Evolutionary conservation across 2,329 filamentous ascomycete genomes (phyloP), one percentile per base, ranked within the genome.

Genomic region (Incumbomyces delicatus): DNA sequence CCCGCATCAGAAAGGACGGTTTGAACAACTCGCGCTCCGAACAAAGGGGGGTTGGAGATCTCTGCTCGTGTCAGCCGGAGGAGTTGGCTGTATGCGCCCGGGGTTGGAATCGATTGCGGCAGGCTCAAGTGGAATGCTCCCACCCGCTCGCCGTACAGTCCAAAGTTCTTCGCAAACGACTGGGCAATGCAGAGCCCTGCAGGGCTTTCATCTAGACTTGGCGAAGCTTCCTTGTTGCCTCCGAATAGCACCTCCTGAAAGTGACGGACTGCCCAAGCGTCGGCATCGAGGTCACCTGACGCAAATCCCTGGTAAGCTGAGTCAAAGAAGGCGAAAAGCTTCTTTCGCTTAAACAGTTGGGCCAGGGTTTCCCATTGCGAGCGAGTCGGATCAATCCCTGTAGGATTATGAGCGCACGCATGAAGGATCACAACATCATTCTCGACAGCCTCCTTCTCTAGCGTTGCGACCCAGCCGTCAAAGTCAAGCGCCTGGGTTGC

Each of bases 261-360:
- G 75, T 95, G 85, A 56, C 87, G 84, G 52, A 96, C 81, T 12
- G 90, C 87, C 73, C 82, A 87, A 51, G 86, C 87, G 63, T 98
- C 92, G 50, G 82, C 80, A 58, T 79, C 78, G 31, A 94, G 77
- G 61, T 92, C 83, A 42, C 92, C 92, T 2, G 90, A 94, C 1
- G 90, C 90, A 62, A 96, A 98, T 38, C 92, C 92, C 69, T 96
- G 92, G 73, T 98, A 98, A 46, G 90, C 90, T 50, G 81, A 87
- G 73, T 98, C 92, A 68, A 98, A 96, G 78, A 96, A 95, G 57
- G 90, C 90, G 70, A 96, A 94, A 66, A 94, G 86, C 55, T 80
- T 80, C 74, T 86, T 92, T 61, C 78, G 68, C 61, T 79, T 78
- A 64, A 95, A 82, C 36, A 95, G 65, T 37, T 76, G 70, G 42